Conservation (phyloP, 257 asterid genomes). For the Phtheirospermum japonicum region DNA sequence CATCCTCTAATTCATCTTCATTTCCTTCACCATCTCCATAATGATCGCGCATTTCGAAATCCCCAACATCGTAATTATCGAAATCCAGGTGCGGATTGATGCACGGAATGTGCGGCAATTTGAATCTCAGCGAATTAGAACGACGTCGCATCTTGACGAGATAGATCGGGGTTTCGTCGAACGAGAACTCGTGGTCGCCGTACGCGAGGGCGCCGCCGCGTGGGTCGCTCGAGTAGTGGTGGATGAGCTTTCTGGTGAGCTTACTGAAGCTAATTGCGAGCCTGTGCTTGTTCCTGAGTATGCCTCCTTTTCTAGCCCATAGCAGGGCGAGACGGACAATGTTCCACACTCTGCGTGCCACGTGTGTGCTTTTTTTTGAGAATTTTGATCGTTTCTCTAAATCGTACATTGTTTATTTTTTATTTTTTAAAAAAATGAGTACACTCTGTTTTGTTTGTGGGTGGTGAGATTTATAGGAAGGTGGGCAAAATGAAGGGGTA, state of each 20-base stretch:
- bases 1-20: background rate
- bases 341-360: conserved; percentile 48
- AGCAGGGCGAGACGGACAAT: conserved; percentile 53
- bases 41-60: too few species aligned
- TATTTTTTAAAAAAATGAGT: too few species aligned
- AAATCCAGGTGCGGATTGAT: conserved; percentile 45
- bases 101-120: conserved; percentile 69
- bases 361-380: conserved; percentile 29
- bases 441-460: too few species aligned
- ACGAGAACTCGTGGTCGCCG: background rate
- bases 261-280: conserved; percentile 35
- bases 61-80: background rate
- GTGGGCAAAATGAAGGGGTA: background rate
- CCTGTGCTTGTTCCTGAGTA: conserved; percentile 40
- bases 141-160: background rate
- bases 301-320: conserved; percentile 58
- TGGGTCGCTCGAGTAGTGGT: conserved; percentile 30
- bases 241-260: conserved; percentile 36
- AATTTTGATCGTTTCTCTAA: conserved; percentile 26
- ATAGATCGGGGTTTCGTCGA: background rate
- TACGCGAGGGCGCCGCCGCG: background rate
- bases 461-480: too few species aligned
- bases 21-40: background rate
- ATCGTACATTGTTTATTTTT: background rate
- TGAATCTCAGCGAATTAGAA: conserved; percentile 50